Base-by-base conservation (phyloP, 2,329 filamentous ascomycete genomes). In the Shiraia bambusicola region DNA sequence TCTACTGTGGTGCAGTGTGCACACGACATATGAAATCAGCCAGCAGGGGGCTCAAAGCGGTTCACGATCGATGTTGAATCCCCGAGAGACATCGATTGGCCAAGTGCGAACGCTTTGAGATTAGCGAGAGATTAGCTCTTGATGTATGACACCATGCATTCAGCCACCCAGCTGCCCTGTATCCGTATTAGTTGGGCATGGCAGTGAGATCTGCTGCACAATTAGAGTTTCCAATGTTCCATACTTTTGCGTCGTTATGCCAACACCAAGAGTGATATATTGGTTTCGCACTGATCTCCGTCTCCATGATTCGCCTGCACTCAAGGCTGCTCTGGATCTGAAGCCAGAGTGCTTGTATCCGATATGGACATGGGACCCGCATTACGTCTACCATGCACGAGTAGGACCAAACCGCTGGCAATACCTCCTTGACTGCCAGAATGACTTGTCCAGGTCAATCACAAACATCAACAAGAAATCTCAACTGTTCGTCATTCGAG, bases 261-360 rank as follows among this genome's bases (percentile, higher is more conserved):
- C 60, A 5, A 71, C 71, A 54, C 71, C 78, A 28, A 71, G 79
- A 36, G 84, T 89, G 2, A 76, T 89, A 25, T 88, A 87, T 64
- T 89, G 86, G 86, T 88, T 88, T 58, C 80, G 87, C 40, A 90
- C 87, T 5, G 87, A 90, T 61, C 73, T 90, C 9, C 82, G 87
- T 14, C 77, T 91, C 2, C 86, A 90, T 67, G 87, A 90, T 65
- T 88, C 84, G 0, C 86, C 86, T 7, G 86, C 85, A 1, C 72
- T 91, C 17, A 77, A 83, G 62, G 84, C 85, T 2, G 87, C 87
- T 0, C 69, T 91, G 6, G 83, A 86, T 43, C 73, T 90, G 6
- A 74, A 86, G 0, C 84, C 86, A 1, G 77, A 78, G 37, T 80
- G 78, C 14, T 71, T 91, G 17, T 90, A 84, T 73, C 86, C 86